Conservation (phyloP, 148 eudicot genomes). For the Amaranthus palmeri region DNA sequence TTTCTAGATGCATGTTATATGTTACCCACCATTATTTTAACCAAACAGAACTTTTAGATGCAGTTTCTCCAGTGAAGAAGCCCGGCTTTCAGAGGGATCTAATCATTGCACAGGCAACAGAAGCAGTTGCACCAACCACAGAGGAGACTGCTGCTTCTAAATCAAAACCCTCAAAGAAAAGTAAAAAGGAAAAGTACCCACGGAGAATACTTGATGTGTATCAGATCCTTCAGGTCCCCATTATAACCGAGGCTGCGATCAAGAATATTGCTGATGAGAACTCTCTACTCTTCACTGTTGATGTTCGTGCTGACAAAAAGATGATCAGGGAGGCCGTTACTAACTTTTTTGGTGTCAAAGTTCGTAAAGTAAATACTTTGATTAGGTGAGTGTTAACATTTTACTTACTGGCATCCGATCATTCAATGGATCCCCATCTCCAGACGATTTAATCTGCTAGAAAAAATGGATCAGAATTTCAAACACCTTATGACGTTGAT, state of each 20-base stretch:
- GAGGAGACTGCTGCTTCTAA: slow-evolving; percentile 5
- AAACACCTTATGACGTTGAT: neutral
- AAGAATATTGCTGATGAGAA: slow-evolving; percentile 37
- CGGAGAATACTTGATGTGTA: slow-evolving; percentile 29
- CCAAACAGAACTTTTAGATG: neutral
- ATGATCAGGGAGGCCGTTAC: slow-evolving; percentile 38
- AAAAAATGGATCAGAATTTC: too few species aligned
- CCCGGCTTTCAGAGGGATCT: slow-evolving; percentile 12
- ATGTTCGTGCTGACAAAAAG: slow-evolving; percentile 40
- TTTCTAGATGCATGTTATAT: neutral
- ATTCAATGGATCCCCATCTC: too few species aligned
- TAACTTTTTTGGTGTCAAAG: slow-evolving; percentile 27
- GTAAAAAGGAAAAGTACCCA: slow-evolving; percentile 25
- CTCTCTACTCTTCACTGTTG: slow-evolving; percentile 36
- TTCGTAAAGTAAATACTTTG: slow-evolving; percentile 35
- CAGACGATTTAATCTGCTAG: too few species aligned
- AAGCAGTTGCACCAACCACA: slow-evolving; percentile 23
- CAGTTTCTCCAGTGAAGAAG: slow-evolving; percentile 12
- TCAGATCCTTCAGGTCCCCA: slow-evolving; percentile 28
- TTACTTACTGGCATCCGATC: neutral
- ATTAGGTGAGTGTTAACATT: slow-evolving; percentile 28
- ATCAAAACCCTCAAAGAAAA: slow-evolving; percentile 26
- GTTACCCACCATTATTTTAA: neutral
- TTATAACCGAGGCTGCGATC: slow-evolving; percentile 33
- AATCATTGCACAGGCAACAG: slow-evolving; percentile 24